Evolutionary conservation across 1,139 yeast genomes (phyloP).

Genomic region (Waltiozyma solani): DNA sequence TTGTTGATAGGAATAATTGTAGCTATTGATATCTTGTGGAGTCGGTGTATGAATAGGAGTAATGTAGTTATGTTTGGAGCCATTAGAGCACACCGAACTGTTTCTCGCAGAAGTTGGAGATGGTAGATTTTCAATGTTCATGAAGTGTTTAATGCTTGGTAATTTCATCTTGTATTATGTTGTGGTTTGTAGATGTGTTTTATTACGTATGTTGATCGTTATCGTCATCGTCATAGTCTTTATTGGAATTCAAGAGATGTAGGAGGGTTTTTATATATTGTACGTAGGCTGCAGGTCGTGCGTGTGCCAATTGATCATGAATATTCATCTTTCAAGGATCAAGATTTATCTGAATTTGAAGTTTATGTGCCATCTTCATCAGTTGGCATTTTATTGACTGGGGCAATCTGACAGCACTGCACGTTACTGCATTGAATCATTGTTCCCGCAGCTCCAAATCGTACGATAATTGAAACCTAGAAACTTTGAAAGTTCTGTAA

Average conservation of each 20-base stretch:
- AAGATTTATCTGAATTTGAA: too few species aligned
- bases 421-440: neutral
- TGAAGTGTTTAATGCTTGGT: neutral
- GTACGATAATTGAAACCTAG: too few species aligned
- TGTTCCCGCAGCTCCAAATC: neutral
- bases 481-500: too few species aligned
- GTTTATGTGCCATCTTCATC: too few species aligned
- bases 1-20: neutral
- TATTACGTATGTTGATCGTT: too few species aligned
- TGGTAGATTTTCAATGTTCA: neutral
- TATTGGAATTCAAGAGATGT: neutral
- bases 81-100: neutral
- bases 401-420: too few species aligned
- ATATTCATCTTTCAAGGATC: too few species aligned
- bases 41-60: neutral
- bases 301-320: too few species aligned
- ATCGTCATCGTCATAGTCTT: too few species aligned
- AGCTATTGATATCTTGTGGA: neutral
- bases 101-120: neutral
- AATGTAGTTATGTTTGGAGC: neutral
- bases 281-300: too few species aligned
- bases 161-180: neutral
- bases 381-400: too few species aligned
- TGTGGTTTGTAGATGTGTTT: neutral
- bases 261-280: too few species aligned